A percentile compares a stretch with the other conserved stretches of the same genome.
These are phyloP conservation scores for Mortierella polycephala DNA, from an alignment of 371 early-diverging fungal species.

Conservation along the genomic window DNA sequence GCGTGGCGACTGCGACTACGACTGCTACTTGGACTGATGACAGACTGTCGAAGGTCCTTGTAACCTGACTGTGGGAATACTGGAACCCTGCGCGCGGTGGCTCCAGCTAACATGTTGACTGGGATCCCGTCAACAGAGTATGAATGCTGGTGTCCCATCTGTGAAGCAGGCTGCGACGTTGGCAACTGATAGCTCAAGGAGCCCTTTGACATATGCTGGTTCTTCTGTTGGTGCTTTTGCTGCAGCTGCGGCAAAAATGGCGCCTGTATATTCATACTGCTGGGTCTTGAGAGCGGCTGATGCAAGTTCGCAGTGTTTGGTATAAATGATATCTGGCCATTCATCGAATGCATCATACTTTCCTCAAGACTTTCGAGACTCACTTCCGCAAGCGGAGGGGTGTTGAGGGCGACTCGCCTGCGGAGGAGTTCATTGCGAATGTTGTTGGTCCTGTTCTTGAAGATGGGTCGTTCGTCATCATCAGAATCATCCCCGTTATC, in stretches of 20 bases:
- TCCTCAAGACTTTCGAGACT: conserved; percentile 7
- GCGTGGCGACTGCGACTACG: not conserved
- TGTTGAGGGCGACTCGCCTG: not conserved
- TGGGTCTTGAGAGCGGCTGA: conserved; percentile 1
- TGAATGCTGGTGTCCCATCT: conserved; percentile 33
- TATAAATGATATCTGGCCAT: conserved; percentile 7
- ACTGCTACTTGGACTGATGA: not conserved
- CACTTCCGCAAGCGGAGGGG: not conserved
- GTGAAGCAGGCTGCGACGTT: conserved; percentile 1
- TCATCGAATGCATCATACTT: conserved; percentile 1
- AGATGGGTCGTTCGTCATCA: conserved; percentile 39
- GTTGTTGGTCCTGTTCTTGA: conserved; percentile 16
- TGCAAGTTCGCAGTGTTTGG: conserved; percentile 1
- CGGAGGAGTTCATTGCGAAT: conserved; percentile 2
- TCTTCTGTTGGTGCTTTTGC: conserved; percentile 7
- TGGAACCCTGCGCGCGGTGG: not conserved
- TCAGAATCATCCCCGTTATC: conserved; percentile 11
- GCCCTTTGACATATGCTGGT: conserved; percentile 13
- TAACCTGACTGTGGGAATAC: not conserved
- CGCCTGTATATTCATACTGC: not conserved
- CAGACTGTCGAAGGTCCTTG: conserved; percentile 3
- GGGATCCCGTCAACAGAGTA: conserved; percentile 29
- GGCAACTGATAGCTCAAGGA: conserved; percentile 24
- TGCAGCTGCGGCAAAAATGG: not conserved
- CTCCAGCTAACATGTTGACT: conserved; percentile 1